Evolutionary conservation across 2,329 filamentous ascomycete genomes (phyloP), one percentile per base, ranked within the genome.

Genomic region (Fusarium stilboides): DNA sequence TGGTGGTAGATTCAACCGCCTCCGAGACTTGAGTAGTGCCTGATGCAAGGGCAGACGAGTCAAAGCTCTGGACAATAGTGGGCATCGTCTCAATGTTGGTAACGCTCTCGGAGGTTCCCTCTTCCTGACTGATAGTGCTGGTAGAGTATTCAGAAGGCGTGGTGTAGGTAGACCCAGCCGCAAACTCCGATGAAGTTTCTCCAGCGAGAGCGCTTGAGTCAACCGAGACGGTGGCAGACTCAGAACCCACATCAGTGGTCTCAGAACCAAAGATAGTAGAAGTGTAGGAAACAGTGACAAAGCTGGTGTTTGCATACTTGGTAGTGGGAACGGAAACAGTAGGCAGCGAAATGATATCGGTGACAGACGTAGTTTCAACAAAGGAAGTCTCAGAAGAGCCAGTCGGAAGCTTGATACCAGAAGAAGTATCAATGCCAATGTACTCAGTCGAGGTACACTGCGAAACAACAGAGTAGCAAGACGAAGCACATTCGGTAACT

Each of bases 401-500:
- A 53, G 39, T 57, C 12, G 46, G 53, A 40, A 65, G 45, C 17
- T 64, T 22, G 4, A 49, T 39, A 7, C 33, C 24, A 22, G 64
- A 68, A 22, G 64, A 66, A 15, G 68, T 69, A 22, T 37, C 55
- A 45, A 37, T 53, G 20, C 52, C 45, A 14, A 56, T 26, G 26
- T 57, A 65, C 17, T 68, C 60, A 6, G 71, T 75, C 19, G 51
- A 63, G 15, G 69, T 72, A 17, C 69, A 74, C 57, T 72, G 50
- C 15, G 55, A 74, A 28, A 71, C 45, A 5, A 63, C 45, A 26
- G 69, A 71, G 62, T 71, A 75, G 55, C 73, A 75, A 15, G 63
- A 70, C 24, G 74, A 64, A 2, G 75, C 73, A 43, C 76, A 81
- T 12, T 63, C 74, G 1, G 73, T 76, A 24, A 76, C 67, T 3